phyloP scores from a whole-genome alignment of 768 basidiomycete genomes.

The Boletus rubescentipes region DNA sequence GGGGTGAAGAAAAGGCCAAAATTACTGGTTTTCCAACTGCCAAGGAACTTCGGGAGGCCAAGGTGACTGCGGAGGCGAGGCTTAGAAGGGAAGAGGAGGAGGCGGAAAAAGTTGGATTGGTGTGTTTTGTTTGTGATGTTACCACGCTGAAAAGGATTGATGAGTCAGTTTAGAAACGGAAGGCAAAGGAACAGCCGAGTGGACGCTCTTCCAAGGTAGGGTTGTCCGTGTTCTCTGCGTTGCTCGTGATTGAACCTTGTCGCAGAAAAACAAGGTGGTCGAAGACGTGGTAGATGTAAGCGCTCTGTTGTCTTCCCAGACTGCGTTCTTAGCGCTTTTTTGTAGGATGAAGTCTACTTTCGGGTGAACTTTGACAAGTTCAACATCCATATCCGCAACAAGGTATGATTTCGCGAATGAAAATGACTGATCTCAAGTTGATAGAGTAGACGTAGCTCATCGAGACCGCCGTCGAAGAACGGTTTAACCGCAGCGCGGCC shows the following conservation, averaged over 20 bases:
- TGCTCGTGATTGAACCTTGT: conserved; percentile 7
- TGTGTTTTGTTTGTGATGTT: conserved; percentile 35
- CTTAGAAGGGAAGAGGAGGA: conserved; percentile 71
- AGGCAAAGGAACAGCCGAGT: conserved; percentile 44
- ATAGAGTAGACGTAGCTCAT: conserved; percentile 57
- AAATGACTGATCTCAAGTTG: conserved; percentile 2
- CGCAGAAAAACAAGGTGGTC: conserved; percentile 44
- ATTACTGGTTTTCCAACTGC: conserved; percentile 76
- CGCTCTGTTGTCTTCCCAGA: neutral
- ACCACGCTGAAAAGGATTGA: conserved; percentile 11
- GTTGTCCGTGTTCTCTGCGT: neutral
- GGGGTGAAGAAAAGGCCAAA: conserved; percentile 73
- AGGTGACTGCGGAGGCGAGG: conserved; percentile 60
- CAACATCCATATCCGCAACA: conserved; percentile 82
- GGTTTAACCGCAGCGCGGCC: conserved; percentile 76
- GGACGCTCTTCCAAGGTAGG: conserved; percentile 56
- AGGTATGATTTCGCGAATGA: conserved; percentile 44
- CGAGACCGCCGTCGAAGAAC: conserved; percentile 69
- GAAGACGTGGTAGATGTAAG: conserved; percentile 69
- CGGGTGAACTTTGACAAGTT: conserved; percentile 89
- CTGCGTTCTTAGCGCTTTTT: conserved; percentile 1
- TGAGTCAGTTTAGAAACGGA: conserved; percentile 55
- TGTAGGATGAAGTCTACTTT: conserved; percentile 71
- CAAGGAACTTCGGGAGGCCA: conserved; percentile 73
- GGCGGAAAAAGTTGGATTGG: conserved; percentile 70